phyloP scores from a whole-genome alignment of 148 eudicot genomes.

The Pharnaceum exiguum region DNA sequence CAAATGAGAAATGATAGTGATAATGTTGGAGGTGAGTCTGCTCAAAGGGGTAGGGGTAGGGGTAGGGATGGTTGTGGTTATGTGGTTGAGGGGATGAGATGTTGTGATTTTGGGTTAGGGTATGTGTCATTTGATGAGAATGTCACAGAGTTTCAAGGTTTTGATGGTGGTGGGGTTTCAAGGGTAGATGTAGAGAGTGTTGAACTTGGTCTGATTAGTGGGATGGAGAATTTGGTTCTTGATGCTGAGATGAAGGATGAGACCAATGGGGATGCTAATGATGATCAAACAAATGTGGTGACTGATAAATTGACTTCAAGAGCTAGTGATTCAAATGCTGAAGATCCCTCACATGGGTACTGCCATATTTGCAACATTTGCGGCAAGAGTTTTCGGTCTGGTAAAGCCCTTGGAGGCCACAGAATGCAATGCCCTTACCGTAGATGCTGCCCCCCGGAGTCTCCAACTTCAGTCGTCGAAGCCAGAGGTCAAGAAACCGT shows the following conservation, averaged over 20 bases:
- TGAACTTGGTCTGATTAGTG: slow-evolving; percentile 17
- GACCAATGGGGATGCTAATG: background rate
- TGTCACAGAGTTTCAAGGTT: slow-evolving; percentile 13
- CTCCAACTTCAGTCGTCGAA: background rate
- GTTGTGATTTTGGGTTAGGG: slow-evolving; percentile 19
- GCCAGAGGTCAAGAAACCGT: too few species aligned
- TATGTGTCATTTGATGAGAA: slow-evolving; percentile 9
- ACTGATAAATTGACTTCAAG: slow-evolving; percentile 7
- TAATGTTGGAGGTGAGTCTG: background rate
- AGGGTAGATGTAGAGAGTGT: background rate
- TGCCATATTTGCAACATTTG: slow-evolving; percentile 21
- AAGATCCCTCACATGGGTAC: background rate
- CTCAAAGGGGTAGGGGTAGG: background rate
- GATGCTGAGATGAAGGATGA: slow-evolving; percentile 10
- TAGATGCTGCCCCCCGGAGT: background rate
- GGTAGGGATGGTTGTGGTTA: slow-evolving; percentile 2
- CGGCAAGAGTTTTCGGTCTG: slow-evolving; percentile 24
- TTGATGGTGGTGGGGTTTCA: slow-evolving; percentile 12
- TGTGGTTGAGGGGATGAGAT: slow-evolving; percentile 9
- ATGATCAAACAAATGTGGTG: slow-evolving; percentile 4
- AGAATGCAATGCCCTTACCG: slow-evolving; percentile 13
- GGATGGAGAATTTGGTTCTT: slow-evolving; percentile 1
- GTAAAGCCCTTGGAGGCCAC: slow-evolving; percentile 34
- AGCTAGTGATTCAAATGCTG: background rate
- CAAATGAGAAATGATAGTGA: background rate